Conservation (phyloP, 139 green algal species). For the Yamagishiella unicocca region DNA sequence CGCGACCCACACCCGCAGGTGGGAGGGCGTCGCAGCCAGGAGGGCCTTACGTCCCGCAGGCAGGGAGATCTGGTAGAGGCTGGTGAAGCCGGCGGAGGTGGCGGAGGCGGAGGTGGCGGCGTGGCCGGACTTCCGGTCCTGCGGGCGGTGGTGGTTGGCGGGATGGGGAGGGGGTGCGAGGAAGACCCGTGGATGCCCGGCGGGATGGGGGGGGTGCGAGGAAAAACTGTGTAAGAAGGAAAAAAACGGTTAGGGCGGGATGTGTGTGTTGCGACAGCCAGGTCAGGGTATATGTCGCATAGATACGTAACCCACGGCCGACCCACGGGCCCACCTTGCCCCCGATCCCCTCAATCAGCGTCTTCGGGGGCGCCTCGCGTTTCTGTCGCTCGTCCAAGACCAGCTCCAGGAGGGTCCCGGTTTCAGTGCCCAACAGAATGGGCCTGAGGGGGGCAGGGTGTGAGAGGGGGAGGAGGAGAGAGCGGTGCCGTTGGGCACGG, state of each 20-base stretch:
- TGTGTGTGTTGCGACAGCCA: background rate
- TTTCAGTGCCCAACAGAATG: conserved; percentile 78
- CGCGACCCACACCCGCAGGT: conserved; percentile 67
- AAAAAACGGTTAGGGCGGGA: background rate
- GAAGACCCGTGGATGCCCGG: too few relatives aligned
- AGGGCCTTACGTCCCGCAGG: conserved; percentile 58
- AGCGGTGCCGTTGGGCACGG: background rate
- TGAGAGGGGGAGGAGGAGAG: background rate
- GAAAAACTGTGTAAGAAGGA: background rate
- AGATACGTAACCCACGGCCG: background rate
- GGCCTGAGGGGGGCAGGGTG: conserved; percentile 46
- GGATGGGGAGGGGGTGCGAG: too few relatives aligned
- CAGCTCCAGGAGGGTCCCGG: conserved; percentile 67
- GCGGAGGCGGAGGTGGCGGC: background rate
- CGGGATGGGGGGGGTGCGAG: background rate
- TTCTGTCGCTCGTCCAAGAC: conserved; percentile 71
- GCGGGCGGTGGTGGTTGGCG: background rate
- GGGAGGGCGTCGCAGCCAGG: conserved; percentile 69
- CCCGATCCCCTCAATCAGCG: conserved; percentile 53
- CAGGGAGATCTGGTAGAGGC: conserved; percentile 5
- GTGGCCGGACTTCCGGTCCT: background rate
- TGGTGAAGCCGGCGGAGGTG: conserved; percentile 12
- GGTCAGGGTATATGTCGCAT: background rate
- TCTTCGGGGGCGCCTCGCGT: conserved; percentile 54
- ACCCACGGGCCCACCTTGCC: background rate